Percentiles rank a stretch among this genome's conserved stretches.
Conservation (phyloP, 371 early-diverging fungal species). For the Rozella allomycis region DNA sequence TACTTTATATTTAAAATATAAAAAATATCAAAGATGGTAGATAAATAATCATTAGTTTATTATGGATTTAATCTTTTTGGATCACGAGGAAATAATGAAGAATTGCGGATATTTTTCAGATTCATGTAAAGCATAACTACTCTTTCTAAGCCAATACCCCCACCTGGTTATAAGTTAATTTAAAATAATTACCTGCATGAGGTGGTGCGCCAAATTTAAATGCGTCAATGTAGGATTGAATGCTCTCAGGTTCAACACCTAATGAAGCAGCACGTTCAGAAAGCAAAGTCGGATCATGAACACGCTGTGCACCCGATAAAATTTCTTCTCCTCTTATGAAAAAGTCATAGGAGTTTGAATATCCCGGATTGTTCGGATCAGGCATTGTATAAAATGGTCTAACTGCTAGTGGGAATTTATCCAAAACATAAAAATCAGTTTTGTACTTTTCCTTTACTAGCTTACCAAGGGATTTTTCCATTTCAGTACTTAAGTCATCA, state of each 20-base stretch:
- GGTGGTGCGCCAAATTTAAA: conserved; percentile 98
- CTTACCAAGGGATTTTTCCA: conserved; percentile 79
- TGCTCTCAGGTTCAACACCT: conserved; percentile 57
- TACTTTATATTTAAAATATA: no score
- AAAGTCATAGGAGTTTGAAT: conserved; percentile 99
- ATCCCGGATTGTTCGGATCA: conserved; percentile 57
- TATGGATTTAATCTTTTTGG: conserved; percentile 90
- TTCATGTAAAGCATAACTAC: conserved; percentile 93
- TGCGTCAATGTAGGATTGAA: conserved; percentile 86
- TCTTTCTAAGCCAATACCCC: conserved; percentile 60
- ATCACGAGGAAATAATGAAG: conserved; percentile 96
- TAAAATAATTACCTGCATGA: conserved; percentile 98
- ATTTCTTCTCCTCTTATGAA: conserved; percentile 99
- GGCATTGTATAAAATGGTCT: conserved; percentile 99
- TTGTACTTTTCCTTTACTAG: conserved; percentile 84
- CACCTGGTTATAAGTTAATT: neutral
- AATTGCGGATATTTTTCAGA: conserved; percentile 88
- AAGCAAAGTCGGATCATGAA: conserved; percentile 75
- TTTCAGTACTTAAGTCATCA: conserved; percentile 82
- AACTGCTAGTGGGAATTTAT: conserved; percentile 93
- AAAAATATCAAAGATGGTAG: no score
- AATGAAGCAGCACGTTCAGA: conserved; percentile 56
- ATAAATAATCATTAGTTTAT: no score
- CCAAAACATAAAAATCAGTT: conserved; percentile 96
- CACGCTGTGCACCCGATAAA: conserved; percentile 97